phyloP scores from a whole-genome alignment of 768 basidiomycete species.

The Lentinula guzmanii region DNA sequence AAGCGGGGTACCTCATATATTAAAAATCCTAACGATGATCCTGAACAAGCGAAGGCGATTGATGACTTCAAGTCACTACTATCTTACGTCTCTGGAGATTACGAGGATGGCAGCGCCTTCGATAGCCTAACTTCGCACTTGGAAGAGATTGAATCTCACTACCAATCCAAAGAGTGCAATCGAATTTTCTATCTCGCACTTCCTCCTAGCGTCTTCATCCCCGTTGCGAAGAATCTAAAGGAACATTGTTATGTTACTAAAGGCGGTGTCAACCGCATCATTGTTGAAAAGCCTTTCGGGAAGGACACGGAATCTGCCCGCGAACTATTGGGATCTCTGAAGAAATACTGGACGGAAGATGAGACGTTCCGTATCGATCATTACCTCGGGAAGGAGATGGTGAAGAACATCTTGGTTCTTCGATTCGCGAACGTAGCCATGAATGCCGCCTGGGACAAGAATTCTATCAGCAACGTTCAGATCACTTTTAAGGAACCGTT shows the following conservation, averaged over 20 bases:
- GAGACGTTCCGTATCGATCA: slow-evolving; percentile 99
- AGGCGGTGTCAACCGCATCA: slow-evolving; percentile 80
- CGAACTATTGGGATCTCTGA: slow-evolving; percentile 71
- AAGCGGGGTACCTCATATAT: slow-evolving; percentile 82
- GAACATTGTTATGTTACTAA: slow-evolving; percentile 68
- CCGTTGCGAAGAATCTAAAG: slow-evolving; percentile 80
- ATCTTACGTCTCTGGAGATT: slow-evolving; percentile 81
- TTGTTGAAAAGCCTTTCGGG: slow-evolving; percentile 98
- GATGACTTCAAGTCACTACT: slow-evolving; percentile 80
- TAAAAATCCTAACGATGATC: slow-evolving; percentile 66
- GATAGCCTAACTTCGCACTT: slow-evolving; percentile 70
- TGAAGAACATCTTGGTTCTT: slow-evolving; percentile 94
- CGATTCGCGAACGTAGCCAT: slow-evolving; percentile 93
- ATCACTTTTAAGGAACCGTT: slow-evolving; percentile 99
- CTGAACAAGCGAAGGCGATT: slow-evolving; percentile 51
- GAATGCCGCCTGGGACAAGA: slow-evolving; percentile 90
- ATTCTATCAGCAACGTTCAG: slow-evolving; percentile 93
- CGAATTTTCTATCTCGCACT: slow-evolving; percentile 97
- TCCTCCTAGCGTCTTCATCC: slow-evolving; percentile 93
- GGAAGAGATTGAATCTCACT: slow-evolving; percentile 68
- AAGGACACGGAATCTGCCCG: slow-evolving; percentile 87
- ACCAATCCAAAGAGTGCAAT: slow-evolving; percentile 58
- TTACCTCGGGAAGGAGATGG: slow-evolving; percentile 99
- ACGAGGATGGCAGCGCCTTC: slow-evolving; percentile 82
- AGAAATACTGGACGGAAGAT: slow-evolving; percentile 88